Evolutionary conservation across 2,329 filamentous ascomycete species (phyloP), one percentile per base, ranked within the genome.

Genomic region (Aureobasidium vineae): DNA sequence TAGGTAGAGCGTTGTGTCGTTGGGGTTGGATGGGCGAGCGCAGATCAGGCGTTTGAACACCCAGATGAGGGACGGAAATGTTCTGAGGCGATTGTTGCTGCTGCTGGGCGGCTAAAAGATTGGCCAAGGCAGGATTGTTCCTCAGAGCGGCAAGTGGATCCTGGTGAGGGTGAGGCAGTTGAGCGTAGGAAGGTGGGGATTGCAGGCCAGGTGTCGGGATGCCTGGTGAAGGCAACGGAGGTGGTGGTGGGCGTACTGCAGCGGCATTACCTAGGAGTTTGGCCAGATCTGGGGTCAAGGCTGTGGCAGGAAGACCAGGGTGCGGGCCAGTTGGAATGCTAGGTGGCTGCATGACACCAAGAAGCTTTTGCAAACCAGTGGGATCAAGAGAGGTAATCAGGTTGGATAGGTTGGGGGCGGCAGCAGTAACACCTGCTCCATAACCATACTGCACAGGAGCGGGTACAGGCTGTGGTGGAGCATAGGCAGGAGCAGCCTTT

Each of bases 311-410:
- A 26, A 73, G 72, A 41, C 66, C 70, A 36, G 47, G 19, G 15
- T 53, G 47, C 59, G 77, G 72, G 43, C 73, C 73, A n/a, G 70
- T 69, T 47, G 70, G 73, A 19, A 75, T 75, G 59, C 80, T 79
- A 23, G 79, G 76, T 31, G 70, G 72, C 41, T 63, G 76, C 73
- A 92, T 82, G 10, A 86, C 84, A 21, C 86, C 83, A 6, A 93
- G 78, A 5, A 94, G 79, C 65, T 85, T 88, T 72, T 92, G 90
- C n/a, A 94, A 79, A 6, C 87, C 86, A 45, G 84, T 82, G 41
- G 86, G 85, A 70, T 93, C 90, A 33, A 93, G 81, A 41, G 85
- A 86, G 16, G 86, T 83, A 69, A 92, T 86, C 47, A 91, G 77
- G 66, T 81, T 87, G 16, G 86, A 85, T 56, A 91, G 79, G 68